Evolutionary conservation across 805 yeast genomes (phyloP), one percentile per base, ranked within the genome.

Genomic region (Ogataea zsoltii): DNA sequence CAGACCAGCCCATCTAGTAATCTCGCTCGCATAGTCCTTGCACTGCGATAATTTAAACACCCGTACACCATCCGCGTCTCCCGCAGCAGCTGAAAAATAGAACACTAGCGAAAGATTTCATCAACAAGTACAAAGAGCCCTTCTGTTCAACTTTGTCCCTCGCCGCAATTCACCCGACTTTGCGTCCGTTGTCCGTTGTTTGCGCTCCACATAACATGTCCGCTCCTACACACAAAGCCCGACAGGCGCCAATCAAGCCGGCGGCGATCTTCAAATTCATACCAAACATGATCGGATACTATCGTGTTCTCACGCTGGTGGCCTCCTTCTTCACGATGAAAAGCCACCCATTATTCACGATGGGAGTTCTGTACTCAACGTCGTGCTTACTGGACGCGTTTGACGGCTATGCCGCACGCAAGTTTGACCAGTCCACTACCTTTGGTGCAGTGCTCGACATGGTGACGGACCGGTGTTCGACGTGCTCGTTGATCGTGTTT

Each of bases 391-490:
- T 94, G 51, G 99, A 94, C 67, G 99, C 99, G 0, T 79, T 90
- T 46, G 99, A 94, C 65, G 99, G 99, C 3, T 82, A 85, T 44
- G 96, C 96, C 46, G 99, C 99, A 4, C 77, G 99, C 52, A 77
- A 77, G 58, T 88, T 75, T 64, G 80, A 87, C 63, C 99, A 94
- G 66, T 85, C 96, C 13, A 88, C 97, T 26, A 78, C 80, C 55
- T 88, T 89, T 55, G 99, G 99, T 30, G 98, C 99, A 15, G 96
- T 95, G 16, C 76, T 94, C 57, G 99, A 94, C 67, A 94, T 94
- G 99, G 97, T 94, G 26, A 92, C 99, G 15, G 99, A 94, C 66
- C 77, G 99, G 62, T 94, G 97, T 64, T 91, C 99, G 12, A 94
- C 99, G 0, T 80, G 96, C 12, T 85, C 96, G n/a, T 76, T 94